Conservation (phyloP, 305 asterid species). For the Fraxinus paxiana region DNA sequence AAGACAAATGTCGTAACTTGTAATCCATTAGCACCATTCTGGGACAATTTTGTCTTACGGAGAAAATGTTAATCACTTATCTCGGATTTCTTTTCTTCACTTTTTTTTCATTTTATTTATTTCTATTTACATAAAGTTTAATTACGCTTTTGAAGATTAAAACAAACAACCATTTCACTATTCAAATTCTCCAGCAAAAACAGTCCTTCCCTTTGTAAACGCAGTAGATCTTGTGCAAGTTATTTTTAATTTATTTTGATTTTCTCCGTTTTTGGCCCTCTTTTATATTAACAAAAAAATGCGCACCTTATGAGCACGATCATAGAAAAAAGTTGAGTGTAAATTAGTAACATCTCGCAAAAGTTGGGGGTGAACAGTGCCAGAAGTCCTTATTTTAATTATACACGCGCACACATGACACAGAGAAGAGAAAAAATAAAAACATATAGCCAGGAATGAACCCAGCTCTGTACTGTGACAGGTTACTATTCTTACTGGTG, state of each 20-base stretch:
- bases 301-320: not conserved
- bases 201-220: not conserved
- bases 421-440: not conserved
- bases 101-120: too few relatives aligned
- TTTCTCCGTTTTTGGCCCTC: not conserved
- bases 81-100: not conserved
- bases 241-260: not conserved
- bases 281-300: not conserved
- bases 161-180: not conserved
- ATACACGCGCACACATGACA: not conserved
- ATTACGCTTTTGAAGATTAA: not conserved
- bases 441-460: constrained; percentile 50
- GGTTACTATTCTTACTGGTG: constrained; percentile 52
- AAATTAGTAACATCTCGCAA: not conserved
- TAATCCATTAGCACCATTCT: not conserved
- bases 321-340: not conserved
- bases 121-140: too few relatives aligned
- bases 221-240: not conserved
- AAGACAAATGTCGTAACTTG: not conserved
- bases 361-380: not conserved
- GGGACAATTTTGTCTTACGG: not conserved
- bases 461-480: constrained; percentile 69
- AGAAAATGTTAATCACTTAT: not conserved
- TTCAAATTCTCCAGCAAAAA: not conserved
- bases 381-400: not conserved